A percentile compares a stretch with the other conserved stretches of the same genome.
Evolutionary conservation across 192 early-diverging fungal genomes (phyloP).

Genomic region (Coemansia guatemalensis): DNA sequence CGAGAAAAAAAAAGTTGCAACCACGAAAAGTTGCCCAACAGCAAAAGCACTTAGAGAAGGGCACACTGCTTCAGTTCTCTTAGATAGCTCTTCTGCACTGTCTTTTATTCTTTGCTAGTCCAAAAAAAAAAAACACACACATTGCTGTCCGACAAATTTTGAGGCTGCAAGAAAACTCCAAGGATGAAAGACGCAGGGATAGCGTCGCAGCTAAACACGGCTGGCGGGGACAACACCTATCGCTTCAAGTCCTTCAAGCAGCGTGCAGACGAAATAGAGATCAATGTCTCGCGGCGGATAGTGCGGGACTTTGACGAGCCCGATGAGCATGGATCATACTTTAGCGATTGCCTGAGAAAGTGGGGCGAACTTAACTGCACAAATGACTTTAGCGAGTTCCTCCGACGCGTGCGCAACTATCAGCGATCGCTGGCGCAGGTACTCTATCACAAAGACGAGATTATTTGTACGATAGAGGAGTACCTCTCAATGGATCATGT

Average conservation of each 20-base stretch:
- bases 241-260: slow-evolving; percentile 51
- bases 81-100: no score
- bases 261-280: slow-evolving; percentile 77
- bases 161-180: background rate
- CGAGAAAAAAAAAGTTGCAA: slow-evolving; percentile 3
- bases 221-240: slow-evolving; percentile 43
- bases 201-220: slow-evolving; percentile 43
- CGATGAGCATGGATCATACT: slow-evolving; percentile 72
- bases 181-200: slow-evolving; percentile 36
- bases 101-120: background rate
- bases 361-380: slow-evolving; percentile 95
- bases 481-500: slow-evolving; percentile 63
- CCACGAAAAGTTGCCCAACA: no score
- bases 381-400: slow-evolving; percentile 72
- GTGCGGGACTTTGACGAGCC: slow-evolving; percentile 60
- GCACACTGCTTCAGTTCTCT: background rate
- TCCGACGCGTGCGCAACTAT: slow-evolving; percentile 61
- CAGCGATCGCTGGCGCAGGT: slow-evolving; percentile 81
- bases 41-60: slow-evolving; percentile 3
- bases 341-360: slow-evolving; percentile 74
- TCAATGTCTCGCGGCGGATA: slow-evolving; percentile 71
- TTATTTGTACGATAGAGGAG: slow-evolving; percentile 66
- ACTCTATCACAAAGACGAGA: slow-evolving; percentile 83
- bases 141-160: background rate
- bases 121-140: background rate